Percentiles rank a stretch among this genome's conserved stretches.
Conservation (phyloP, 352 stramenopile species). For the Phytophthora cactorum region DNA sequence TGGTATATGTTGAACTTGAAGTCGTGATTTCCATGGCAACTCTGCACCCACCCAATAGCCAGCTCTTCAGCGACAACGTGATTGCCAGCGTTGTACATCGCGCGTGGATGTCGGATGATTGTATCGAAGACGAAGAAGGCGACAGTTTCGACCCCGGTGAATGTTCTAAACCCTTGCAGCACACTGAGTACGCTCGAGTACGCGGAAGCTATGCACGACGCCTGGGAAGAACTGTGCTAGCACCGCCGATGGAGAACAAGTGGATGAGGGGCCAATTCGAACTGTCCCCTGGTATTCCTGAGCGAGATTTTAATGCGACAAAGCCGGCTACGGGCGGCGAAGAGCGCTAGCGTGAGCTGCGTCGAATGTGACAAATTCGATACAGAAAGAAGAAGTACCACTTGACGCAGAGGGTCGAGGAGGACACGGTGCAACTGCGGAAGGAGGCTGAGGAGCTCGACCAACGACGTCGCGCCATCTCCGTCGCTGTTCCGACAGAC, state of each 20-base stretch:
- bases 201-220: too few species aligned
- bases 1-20: too few species aligned
- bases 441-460: not conserved
- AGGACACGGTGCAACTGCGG: not conserved
- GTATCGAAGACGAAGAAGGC: too few species aligned
- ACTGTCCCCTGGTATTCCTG: not conserved
- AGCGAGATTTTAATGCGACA: not conserved
- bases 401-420: not conserved
- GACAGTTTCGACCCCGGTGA: too few species aligned
- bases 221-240: not conserved
- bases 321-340: not conserved
- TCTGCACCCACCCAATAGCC: conserved; percentile 4
- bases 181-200: too few species aligned
- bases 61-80: conserved; percentile 11
- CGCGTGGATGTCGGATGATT: not conserved
- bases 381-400: not conserved
- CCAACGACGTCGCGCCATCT: not conserved
- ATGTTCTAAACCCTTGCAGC: too few species aligned
- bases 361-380: not conserved
- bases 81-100: conserved; percentile 15
- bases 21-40: not conserved
- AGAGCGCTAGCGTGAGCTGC: not conserved
- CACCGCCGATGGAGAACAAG: not conserved
- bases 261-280: not conserved
- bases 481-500: not conserved